Base-by-base conservation (phyloP, 2,329 filamentous ascomycete genomes). In the Alternaria viburni region DNA sequence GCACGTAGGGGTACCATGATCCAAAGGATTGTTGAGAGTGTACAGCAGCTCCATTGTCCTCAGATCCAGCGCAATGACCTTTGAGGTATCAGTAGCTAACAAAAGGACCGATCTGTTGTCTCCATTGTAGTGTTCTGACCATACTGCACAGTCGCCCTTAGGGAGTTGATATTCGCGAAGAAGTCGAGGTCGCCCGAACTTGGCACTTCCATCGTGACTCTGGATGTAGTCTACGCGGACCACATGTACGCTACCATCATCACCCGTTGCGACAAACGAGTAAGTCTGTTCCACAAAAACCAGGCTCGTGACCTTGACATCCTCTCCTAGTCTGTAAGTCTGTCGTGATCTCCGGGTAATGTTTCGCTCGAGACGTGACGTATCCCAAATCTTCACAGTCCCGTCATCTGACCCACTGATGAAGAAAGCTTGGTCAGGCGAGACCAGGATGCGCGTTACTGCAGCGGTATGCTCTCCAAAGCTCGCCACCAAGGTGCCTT, bases 221-320 rank as follows among this genome's bases (percentile, higher is more conserved):
- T 86, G 86, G 17, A 85, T 81, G 67, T 89, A 89, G 62, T 91
- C 89, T n/a, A 97, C 89, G 75, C 93, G 93, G 64, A 97, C 91
- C 3, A 96, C 92, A 30, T 78, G 74, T 10, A 99, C 90, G 71
- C 90, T 95, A 21, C 96, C 96, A 78, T 99, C 94, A 50, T 88
- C 93, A 6, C 92, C 94, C 56, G 93, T 96, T 74, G 92, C 97
- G 65, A 97, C 86, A 76, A 99, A 98, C 21, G 92, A 94, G 78
- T 98, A 93, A 0, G 94, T 97, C 69, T 93, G 92, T 75, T 98
- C 94, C 43, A 99, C 88, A 76, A 99, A 98, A 70, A 93, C 94
- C 21, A 99, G 80, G 13, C 92, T 90, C 28, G 93, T 89, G 3
- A 98, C 91, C 62, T 88, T 91, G 0, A 90, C 87, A 2, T 90